Conservation (phyloP, 331 rosid genomes). For the Malus hybrid region DNA sequence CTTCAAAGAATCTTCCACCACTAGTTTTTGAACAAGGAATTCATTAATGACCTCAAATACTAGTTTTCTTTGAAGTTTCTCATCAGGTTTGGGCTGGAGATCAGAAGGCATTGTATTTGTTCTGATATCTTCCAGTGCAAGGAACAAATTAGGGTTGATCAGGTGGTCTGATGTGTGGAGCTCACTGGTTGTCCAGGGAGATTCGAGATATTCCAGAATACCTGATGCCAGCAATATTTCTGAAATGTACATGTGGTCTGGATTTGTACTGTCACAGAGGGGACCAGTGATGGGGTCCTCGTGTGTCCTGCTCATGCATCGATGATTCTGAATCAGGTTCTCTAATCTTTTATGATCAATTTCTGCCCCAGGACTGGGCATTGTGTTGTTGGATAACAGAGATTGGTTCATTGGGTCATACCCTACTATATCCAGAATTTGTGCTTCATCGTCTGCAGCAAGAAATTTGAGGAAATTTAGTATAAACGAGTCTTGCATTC, state of each 20-base stretch:
- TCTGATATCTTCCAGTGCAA: constrained; percentile 51
- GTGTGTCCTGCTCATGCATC: constrained; percentile 17
- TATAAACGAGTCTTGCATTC: not conserved
- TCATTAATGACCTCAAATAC: constrained; percentile 67
- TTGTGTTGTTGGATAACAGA: constrained; percentile 26
- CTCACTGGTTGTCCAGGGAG: constrained; percentile 26
- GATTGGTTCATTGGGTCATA: constrained; percentile 24
- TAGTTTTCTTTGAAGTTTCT: constrained; percentile 56
- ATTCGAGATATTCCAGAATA: constrained; percentile 35
- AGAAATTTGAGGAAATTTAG: constrained; percentile 15
- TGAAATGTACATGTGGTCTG: constrained; percentile 61
- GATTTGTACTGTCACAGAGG: constrained; percentile 32
- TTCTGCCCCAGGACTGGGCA: constrained; percentile 26
- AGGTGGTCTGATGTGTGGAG: constrained; percentile 35
- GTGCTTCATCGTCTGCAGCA: constrained; percentile 41
- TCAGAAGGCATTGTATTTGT: constrained; percentile 15
- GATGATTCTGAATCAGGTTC: constrained; percentile 37
- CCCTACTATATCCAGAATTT: constrained; percentile 29
- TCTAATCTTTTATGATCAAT: constrained; percentile 27
- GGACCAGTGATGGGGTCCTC: constrained; percentile 24
- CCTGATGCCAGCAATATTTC: constrained; percentile 62
- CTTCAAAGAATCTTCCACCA: constrained; percentile 29
- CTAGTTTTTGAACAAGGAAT: constrained; percentile 41
- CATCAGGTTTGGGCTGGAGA: constrained; percentile 1
- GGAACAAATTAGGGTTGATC: constrained; percentile 52